These are phyloP conservation scores for Pascua sp. DNA, from an alignment of 1,284 basidiomycete species.

Conservation along the genomic window DNA sequence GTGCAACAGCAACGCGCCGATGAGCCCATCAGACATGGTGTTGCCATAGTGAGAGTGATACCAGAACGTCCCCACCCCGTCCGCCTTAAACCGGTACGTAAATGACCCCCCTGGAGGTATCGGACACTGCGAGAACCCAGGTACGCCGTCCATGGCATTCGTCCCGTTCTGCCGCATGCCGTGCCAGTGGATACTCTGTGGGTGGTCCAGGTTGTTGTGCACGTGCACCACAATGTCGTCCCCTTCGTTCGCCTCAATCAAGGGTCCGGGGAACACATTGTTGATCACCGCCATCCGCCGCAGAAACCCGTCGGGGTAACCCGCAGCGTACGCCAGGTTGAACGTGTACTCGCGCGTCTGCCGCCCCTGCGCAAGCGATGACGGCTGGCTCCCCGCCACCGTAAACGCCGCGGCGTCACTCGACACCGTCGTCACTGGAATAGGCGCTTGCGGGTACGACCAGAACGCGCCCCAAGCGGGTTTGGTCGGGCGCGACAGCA, in stretches of 20 bases:
- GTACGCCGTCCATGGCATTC: constrained; percentile 31
- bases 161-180: constrained; percentile 29
- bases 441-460: constrained; percentile 1
- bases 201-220: constrained; percentile 20
- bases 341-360: background rate
- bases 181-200: constrained; percentile 31
- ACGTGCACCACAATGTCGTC: constrained; percentile 30
- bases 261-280: constrained; percentile 17
- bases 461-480: too few species aligned
- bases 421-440: constrained; percentile 2
- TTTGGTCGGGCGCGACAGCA: too few species aligned
- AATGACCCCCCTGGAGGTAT: constrained; percentile 54
- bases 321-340: background rate
- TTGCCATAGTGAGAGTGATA: constrained; percentile 36
- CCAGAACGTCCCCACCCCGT: constrained; percentile 29
- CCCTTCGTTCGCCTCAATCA: constrained; percentile 32
- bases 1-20: constrained; percentile 30
- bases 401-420: background rate
- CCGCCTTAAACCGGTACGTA: constrained; percentile 49
- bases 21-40: constrained; percentile 30
- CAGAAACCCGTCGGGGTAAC: constrained; percentile 1
- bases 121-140: constrained; percentile 51
- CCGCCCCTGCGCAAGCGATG: background rate
- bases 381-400: background rate
- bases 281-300: constrained; percentile 3